Evolutionary conservation across 148 eudicot genomes (phyloP).

Genomic region (Chenopodium berlandieri): DNA sequence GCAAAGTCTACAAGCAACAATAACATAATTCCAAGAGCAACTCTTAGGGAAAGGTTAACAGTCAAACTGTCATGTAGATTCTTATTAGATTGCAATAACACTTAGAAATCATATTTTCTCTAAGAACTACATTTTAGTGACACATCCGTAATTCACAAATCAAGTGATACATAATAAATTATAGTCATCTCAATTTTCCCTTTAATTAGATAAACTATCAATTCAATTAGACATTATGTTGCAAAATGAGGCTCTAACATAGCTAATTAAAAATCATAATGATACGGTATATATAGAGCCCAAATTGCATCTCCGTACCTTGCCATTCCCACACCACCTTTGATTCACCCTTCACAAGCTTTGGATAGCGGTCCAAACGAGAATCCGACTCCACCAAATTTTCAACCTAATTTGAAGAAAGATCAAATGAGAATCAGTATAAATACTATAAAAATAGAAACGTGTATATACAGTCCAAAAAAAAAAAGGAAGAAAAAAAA

Average conservation of each 20-base stretch:
- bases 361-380: slow-evolving; percentile 82
- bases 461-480: not conserved
- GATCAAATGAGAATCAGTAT: not conserved
- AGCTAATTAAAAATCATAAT: not conserved
- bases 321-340: slow-evolving; percentile 99
- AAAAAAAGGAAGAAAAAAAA: not conserved
- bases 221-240: not conserved
- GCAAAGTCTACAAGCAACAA: not conserved
- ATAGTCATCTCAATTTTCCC: not conserved
- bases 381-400: slow-evolving; percentile 86
- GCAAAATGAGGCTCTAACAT: not conserved
- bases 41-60: not conserved
- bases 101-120: not conserved
- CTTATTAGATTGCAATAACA: not conserved
- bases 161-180: not conserved
- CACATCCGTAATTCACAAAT: not conserved
- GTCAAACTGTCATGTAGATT: not conserved
- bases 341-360: slow-evolving; percentile 87
- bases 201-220: slow-evolving; percentile 1
- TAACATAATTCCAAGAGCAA: not conserved
- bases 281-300: not conserved
- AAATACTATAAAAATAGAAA: not conserved
- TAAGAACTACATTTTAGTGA: not conserved
- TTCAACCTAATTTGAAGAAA: slow-evolving; percentile 53
- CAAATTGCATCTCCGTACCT: slow-evolving; percentile 47